phyloP scores from a whole-genome alignment of 2,329 filamentous ascomycete genomes.

The Curvularia lunata region DNA sequence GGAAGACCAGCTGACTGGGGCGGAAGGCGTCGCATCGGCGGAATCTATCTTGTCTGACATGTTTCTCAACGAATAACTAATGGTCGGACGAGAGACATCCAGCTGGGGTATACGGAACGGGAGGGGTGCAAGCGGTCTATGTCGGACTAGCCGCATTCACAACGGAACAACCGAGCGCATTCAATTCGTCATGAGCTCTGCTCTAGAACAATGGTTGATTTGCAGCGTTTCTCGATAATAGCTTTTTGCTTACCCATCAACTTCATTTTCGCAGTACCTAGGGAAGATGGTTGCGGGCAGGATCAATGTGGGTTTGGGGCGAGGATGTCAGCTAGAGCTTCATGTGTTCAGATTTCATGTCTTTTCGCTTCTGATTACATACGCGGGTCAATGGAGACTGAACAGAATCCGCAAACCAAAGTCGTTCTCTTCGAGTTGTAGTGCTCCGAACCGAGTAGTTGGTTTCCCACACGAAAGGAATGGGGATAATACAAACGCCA shows the following conservation, averaged over 20 bases:
- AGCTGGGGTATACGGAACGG: neutral
- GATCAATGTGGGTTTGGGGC: neutral
- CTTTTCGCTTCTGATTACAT: neutral
- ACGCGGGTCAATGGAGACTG: neutral
- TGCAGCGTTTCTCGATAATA: neutral
- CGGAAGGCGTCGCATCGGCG: neutral
- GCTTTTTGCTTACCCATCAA: neutral
- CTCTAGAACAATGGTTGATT: neutral
- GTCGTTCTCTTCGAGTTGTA: neutral
- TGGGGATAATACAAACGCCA: neutral
- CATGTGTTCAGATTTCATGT: neutral
- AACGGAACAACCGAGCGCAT: neutral
- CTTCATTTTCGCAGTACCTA: neutral
- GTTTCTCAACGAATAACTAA: neutral
- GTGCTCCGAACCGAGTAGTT: neutral
- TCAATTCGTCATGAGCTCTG: neutral
- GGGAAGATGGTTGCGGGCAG: neutral
- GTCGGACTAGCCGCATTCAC: slow-evolving; percentile 1
- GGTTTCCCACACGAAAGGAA: neutral
- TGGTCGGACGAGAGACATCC: neutral
- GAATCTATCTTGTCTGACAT: neutral
- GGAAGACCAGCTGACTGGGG: neutral
- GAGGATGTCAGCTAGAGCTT: neutral
- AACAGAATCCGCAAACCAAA: neutral
- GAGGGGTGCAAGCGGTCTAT: neutral